Conservation (phyloP, 192 early-diverging fungal genomes). For the Coemansia sp. region DNA sequence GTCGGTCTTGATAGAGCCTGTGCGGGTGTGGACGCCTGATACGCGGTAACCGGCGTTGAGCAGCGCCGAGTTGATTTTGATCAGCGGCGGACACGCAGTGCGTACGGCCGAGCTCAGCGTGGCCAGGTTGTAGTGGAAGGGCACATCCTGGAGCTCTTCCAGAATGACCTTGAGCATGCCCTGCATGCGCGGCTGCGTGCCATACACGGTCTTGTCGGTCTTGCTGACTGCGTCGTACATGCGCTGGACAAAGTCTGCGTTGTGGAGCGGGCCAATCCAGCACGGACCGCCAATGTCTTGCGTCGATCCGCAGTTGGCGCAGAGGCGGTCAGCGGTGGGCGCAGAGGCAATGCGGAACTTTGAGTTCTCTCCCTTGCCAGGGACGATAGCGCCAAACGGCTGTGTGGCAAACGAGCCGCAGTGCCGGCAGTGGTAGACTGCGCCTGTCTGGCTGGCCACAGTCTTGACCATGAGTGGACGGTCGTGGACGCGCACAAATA, state of each 20-base stretch:
- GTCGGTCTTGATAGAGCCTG: slow-evolving; percentile 87
- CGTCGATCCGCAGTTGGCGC: slow-evolving; percentile 73
- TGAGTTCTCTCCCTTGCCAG: slow-evolving; percentile 54
- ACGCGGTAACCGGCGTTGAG: slow-evolving; percentile 89
- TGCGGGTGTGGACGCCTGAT: slow-evolving; percentile 79
- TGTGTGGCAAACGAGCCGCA: slow-evolving; percentile 77
- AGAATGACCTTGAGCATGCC: slow-evolving; percentile 93
- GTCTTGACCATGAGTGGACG: slow-evolving; percentile 75
- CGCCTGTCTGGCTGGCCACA: slow-evolving; percentile 73
- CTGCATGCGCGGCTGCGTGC: slow-evolving; percentile 82
- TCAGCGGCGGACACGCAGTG: slow-evolving; percentile 69
- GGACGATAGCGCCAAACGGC: slow-evolving; percentile 66
- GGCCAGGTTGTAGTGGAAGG: slow-evolving; percentile 80
- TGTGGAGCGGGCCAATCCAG: slow-evolving; percentile 83
- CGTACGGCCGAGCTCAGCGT: slow-evolving; percentile 71
- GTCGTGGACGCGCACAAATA: slow-evolving; percentile 89
- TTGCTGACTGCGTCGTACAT: slow-evolving; percentile 76
- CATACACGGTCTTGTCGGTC: slow-evolving; percentile 60
- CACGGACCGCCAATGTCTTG: slow-evolving; percentile 88
- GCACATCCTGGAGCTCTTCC: slow-evolving; percentile 70
- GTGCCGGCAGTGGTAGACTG: slow-evolving; percentile 83
- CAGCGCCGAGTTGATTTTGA: slow-evolving; percentile 79
- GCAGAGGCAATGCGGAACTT: slow-evolving; percentile 67
- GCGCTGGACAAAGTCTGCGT: slow-evolving; percentile 74
- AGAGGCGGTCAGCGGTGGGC: slow-evolving; percentile 61